Conservation (phyloP, 2,329 filamentous ascomycete genomes). For the Tolypocladium tundrense region DNA sequence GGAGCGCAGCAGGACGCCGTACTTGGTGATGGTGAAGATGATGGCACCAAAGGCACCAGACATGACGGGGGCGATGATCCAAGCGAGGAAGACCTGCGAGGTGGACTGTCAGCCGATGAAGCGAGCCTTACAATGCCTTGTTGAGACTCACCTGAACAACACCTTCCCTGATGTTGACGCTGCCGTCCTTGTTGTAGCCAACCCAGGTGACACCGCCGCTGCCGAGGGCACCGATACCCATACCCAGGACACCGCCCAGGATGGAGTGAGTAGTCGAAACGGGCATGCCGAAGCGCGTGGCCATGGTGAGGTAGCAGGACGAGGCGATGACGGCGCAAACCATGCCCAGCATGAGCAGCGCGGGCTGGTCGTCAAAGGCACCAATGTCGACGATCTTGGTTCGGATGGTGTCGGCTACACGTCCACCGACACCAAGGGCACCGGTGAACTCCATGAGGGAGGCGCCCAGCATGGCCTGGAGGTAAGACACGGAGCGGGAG, state of each 20-base stretch:
- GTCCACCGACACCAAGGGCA: slow-evolving; percentile 48
- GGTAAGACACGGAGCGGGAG: slow-evolving; percentile 52
- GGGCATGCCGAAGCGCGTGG: slow-evolving; percentile 43
- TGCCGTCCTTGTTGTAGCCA: slow-evolving; percentile 27
- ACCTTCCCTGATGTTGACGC: slow-evolving; percentile 29
- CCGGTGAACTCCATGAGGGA: slow-evolving; percentile 54
- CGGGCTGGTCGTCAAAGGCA: slow-evolving; percentile 36
- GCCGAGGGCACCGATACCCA: slow-evolving; percentile 46
- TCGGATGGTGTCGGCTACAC: slow-evolving; percentile 51
- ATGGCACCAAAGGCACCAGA: slow-evolving; percentile 41
- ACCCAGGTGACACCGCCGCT: slow-evolving; percentile 42
- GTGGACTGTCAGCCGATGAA: slow-evolving; percentile 16
- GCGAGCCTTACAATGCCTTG: not conserved
- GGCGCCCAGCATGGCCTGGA: slow-evolving; percentile 49
- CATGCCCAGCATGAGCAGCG: slow-evolving; percentile 48
- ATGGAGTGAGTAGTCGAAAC: slow-evolving; percentile 54
- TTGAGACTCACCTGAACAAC: slow-evolving; percentile 34
- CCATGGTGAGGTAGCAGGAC: slow-evolving; percentile 45
- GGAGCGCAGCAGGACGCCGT: slow-evolving; percentile 40
- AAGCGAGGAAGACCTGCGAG: slow-evolving; percentile 45
- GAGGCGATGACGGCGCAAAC: slow-evolving; percentile 43
- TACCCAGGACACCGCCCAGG: slow-evolving; percentile 48
- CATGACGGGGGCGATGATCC: slow-evolving; percentile 49
- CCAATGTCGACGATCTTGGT: slow-evolving; percentile 44
- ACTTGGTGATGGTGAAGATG: slow-evolving; percentile 48